Evolutionary conservation across 352 stramenopile species (phyloP).

Genomic region (Phytophthora tentaculata): DNA sequence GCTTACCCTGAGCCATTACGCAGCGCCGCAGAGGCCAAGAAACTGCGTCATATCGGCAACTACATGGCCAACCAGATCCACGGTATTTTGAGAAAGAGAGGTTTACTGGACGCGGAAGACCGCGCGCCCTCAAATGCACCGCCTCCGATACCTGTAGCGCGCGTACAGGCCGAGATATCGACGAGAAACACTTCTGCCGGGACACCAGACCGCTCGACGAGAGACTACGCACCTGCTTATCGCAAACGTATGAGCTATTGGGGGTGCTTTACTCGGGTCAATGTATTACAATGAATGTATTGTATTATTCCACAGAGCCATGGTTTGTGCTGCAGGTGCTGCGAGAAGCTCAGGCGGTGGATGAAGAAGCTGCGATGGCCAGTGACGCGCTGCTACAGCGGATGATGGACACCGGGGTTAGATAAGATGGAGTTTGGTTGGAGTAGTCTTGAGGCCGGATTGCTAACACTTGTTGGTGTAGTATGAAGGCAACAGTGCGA

Average conservation of each 20-base stretch:
- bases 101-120: constrained; percentile 11
- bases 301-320: constrained; percentile 50
- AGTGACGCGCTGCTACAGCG: constrained; percentile 49
- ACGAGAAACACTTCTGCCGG: not conserved
- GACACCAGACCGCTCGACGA: constrained; percentile 12
- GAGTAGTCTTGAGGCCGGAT: not conserved
- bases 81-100: constrained; percentile 64
- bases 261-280: not conserved
- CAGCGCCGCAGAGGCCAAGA: constrained; percentile 64
- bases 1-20: constrained; percentile 48
- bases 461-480: constrained; percentile 20
- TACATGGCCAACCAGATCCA: constrained; percentile 90
- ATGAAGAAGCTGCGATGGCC: constrained; percentile 44
- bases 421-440: not conserved
- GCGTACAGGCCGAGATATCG: constrained; percentile 14
- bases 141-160: not conserved
- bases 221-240: constrained; percentile 58
- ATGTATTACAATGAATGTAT: not conserved
- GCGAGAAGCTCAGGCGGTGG: constrained; percentile 41
- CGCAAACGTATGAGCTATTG: constrained; percentile 57
- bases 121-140: not conserved
- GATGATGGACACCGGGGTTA: constrained; percentile 61
- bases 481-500: constrained; percentile 59
- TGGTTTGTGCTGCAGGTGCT: constrained; percentile 79
- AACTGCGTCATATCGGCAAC: constrained; percentile 79